phyloP scores from a whole-genome alignment of 345 rosid species.

The Citrus hindsii region DNA sequence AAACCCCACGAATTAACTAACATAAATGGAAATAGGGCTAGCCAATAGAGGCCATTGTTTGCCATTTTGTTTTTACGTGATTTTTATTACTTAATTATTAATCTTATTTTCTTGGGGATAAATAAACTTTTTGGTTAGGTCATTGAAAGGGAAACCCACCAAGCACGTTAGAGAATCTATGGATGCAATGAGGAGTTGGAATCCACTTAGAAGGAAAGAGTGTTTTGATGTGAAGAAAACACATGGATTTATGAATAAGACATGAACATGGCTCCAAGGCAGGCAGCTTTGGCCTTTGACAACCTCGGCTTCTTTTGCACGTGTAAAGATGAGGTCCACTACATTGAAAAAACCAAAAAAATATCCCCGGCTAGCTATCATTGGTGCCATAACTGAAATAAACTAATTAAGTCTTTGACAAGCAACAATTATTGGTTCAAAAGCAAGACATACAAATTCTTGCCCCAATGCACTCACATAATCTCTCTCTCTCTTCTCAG shows the following conservation, averaged over 20 bases:
- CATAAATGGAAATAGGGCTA: neutral
- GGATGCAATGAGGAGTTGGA: constrained; percentile 76
- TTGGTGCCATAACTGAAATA: constrained; percentile 53
- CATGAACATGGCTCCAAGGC: constrained; percentile 38
- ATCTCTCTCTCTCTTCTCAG: neutral
- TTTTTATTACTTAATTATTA: neutral
- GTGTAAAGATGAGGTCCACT: constrained; percentile 80
- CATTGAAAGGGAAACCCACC: constrained; percentile 60
- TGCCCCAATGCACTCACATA: constrained; percentile 7
- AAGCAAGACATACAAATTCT: neutral
- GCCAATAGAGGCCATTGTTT: neutral
- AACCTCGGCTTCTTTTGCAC: constrained; percentile 44
- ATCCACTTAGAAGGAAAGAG: constrained; percentile 29
- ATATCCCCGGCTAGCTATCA: constrained; percentile 25
- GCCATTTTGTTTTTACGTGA: neutral
- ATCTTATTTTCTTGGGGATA: neutral
- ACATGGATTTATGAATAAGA: constrained; percentile 30
- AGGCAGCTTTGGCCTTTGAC: constrained; percentile 26
- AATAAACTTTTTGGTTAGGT: constrained; percentile 34
- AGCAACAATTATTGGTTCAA: constrained; percentile 46
- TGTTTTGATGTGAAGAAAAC: constrained; percentile 37
- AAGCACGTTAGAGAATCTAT: constrained; percentile 22
- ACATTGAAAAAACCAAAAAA: constrained; percentile 5
- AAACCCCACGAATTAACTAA: neutral
- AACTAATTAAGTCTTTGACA: constrained; percentile 31